Base-by-base conservation (phyloP, 768 basidiomycete genomes). In the Leucosporidium scottii region DNA sequence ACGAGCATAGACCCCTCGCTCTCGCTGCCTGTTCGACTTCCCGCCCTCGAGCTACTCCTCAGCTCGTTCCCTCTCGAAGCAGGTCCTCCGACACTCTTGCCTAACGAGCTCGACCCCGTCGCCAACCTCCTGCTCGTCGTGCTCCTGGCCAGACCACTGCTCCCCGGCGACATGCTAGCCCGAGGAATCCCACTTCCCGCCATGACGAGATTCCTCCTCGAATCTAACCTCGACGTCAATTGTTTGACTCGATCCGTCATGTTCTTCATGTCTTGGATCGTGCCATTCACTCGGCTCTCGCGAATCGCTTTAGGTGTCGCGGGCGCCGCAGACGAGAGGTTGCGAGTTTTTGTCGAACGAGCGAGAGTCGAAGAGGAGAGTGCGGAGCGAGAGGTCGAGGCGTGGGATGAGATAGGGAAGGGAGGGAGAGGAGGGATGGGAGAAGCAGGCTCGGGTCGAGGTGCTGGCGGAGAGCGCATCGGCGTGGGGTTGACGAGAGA, bases 241-340 rank as follows among this genome's bases (percentile, higher is more conserved):
- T 58, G 59, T 21, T 62, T 65, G 20, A 65, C 66, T 4, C 70
- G 63, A 13, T 60, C 55, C 6, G 66, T 71, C 66, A 71, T 67
- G 23, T 57, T 50, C 56, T 65, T 63, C 70, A 68, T 71, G 47
- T 71, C 66, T 21, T 61, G 59, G 30, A 68, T 62, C 66, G 65
- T 65, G 31, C 63, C 62, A 31, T 66, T 64, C 27, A 57, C 36
- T 15, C 70, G 55, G 5, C 64, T 50, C n/a, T 62, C 57, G 30
- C 59, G 50, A 23, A 25, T 27, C 25, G 25, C 36, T 25, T 28
- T 25, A 5, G 31, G 61, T 53, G 61, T 54, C 23, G 31, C 31
- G 23, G 18, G 20, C 23, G 55, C 28, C 1, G 56, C 61, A 36
- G 21, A 20, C 27, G 48, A 50, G 31, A 72, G 58, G 27, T 72